Conservation (phyloP, 495 filamentous ascomycete species). For the Lasiosphaeria miniovina region DNA sequence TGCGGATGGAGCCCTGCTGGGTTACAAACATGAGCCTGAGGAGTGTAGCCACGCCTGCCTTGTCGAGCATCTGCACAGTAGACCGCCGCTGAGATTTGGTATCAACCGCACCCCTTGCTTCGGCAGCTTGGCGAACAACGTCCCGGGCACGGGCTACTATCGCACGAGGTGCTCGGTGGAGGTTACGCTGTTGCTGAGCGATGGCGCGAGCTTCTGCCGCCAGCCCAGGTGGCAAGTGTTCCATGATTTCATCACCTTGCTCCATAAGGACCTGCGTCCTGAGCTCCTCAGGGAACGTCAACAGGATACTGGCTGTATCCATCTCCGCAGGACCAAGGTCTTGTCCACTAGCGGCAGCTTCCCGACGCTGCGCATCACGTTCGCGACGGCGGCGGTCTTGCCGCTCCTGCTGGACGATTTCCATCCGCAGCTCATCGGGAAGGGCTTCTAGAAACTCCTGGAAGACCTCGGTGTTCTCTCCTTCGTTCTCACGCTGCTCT, state of each 20-base stretch:
- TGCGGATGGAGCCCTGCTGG: conserved; percentile 73
- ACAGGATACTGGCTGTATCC: conserved; percentile 88
- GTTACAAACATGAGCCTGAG: conserved; percentile 96
- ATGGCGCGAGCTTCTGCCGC: conserved; percentile 77
- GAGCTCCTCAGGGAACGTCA: conserved; percentile 81
- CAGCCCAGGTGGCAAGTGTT: conserved; percentile 79
- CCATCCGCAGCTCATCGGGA: conserved; percentile 82
- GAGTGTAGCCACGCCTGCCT: conserved; percentile 87
- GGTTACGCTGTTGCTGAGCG: conserved; percentile 27
- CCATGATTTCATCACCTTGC: conserved; percentile 83
- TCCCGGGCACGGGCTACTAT: conserved; percentile 26
- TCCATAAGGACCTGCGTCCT: conserved; percentile 85
- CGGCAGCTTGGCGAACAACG: conserved; percentile 26
- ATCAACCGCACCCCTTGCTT: conserved; percentile 31
- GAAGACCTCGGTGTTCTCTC: conserved; percentile 85
- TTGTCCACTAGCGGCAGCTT: conserved; percentile 51
- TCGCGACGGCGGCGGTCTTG: conserved; percentile 86
- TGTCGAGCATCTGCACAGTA: conserved; percentile 94
- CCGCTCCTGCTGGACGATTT: conserved; percentile 85
- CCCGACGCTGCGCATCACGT: conserved; percentile 65
- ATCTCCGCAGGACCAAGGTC: conserved; percentile 71
- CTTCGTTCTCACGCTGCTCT: conserved; percentile 59
- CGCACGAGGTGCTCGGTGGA: conserved; percentile 19
- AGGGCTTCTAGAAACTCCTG: conserved; percentile 93
- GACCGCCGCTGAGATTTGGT: conserved; percentile 69